phyloP scores from a whole-genome alignment of 139 green algal species.

The Haematococcus lacustris region DNA sequence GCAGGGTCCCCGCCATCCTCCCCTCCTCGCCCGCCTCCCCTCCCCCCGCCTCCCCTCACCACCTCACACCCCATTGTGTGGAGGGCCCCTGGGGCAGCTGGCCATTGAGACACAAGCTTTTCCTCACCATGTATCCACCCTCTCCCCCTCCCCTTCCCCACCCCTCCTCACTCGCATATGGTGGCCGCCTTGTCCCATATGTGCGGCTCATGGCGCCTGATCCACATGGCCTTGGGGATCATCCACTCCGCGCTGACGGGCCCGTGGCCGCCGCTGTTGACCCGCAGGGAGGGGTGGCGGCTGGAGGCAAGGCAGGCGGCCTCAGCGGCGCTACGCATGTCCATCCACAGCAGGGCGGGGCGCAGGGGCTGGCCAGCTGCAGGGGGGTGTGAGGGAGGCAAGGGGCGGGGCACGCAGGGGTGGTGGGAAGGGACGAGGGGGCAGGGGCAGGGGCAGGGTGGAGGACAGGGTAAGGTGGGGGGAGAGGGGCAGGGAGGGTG shows the following conservation, averaged over 20 bases:
- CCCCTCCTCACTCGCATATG: slow-evolving; percentile 72
- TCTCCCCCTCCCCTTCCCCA: no score
- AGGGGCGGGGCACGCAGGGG: background rate
- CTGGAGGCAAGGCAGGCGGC: slow-evolving; percentile 42
- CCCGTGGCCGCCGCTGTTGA: slow-evolving; percentile 62
- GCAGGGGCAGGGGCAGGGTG: no score
- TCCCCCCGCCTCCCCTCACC: no score
- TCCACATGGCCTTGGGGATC: slow-evolving; percentile 70
- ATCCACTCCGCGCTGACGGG: slow-evolving; percentile 76
- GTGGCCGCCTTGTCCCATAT: slow-evolving; percentile 18
- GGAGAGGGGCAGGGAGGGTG: background rate
- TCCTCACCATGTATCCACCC: no score
- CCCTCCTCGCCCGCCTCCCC: no score
- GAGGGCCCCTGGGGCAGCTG: no score
- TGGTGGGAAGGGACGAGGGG: background rate
- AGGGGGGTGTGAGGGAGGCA: background rate
- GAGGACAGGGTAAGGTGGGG: background rate
- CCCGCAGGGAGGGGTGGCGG: slow-evolving; percentile 42
- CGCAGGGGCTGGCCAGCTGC: slow-evolving; percentile 41
- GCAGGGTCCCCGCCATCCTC: no score
- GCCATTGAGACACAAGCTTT: no score
- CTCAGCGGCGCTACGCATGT: slow-evolving; percentile 61
- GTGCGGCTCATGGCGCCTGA: slow-evolving; percentile 53
- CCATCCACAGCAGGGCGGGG: slow-evolving; percentile 73
- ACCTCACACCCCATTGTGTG: no score